Percentiles rank a stretch among this genome's conserved stretches.
Conservation (phyloP, 2,329 filamentous ascomycete species). For the Aspergillus brasiliensis region DNA sequence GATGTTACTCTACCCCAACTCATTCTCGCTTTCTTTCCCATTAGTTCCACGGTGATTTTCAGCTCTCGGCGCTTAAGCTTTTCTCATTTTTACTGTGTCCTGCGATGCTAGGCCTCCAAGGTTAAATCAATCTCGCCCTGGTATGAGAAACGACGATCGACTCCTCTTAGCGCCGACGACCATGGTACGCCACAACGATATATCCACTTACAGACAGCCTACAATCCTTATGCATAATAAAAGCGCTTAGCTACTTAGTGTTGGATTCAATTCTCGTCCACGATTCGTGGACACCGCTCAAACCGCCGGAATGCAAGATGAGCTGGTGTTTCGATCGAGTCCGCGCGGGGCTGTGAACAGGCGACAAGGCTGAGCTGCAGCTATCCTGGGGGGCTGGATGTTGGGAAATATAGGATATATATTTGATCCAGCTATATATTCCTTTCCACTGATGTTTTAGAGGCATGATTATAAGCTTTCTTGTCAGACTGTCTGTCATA, state of each 20-base stretch:
- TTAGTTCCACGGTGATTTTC: not conserved
- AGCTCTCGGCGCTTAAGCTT: not conserved
- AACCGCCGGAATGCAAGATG: conserved; percentile 1
- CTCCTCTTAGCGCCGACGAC: not conserved
- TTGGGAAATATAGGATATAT: not conserved
- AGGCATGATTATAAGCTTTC: not conserved
- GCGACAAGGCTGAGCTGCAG: conserved; percentile 14
- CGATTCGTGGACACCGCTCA: not conserved
- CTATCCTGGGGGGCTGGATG: not conserved
- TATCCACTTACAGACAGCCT: not conserved
- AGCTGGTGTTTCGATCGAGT: not conserved
- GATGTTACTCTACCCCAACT: not conserved
- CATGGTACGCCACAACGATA: not conserved
- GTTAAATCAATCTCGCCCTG: not conserved
- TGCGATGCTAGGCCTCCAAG: not conserved
- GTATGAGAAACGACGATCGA: not conserved
- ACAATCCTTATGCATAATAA: not conserved
- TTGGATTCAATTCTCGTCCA: not conserved
- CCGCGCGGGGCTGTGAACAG: conserved; percentile 4
- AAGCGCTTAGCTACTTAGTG: not conserved
- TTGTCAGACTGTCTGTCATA: not conserved
- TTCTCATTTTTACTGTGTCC: not conserved
- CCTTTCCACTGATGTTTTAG: not conserved
- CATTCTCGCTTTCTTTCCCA: not conserved
- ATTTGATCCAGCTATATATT: not conserved